phyloP scores from a whole-genome alignment of 2,329 filamentous ascomycete species.

The Claviceps paspali region DNA sequence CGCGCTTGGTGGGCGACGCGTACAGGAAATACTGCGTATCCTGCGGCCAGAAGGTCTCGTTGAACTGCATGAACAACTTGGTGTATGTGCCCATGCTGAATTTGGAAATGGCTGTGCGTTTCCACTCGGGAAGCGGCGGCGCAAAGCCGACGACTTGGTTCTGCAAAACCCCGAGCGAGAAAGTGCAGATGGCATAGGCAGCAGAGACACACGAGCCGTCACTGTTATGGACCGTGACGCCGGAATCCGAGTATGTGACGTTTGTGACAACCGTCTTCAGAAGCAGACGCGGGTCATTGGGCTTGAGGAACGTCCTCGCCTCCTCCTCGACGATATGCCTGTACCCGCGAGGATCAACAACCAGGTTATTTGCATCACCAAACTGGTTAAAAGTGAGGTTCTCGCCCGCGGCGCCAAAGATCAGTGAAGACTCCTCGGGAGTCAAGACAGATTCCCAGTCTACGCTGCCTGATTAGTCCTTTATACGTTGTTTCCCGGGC shows the following conservation, averaged over 20 bases:
- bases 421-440: constrained; percentile 39
- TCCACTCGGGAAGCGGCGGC: constrained; percentile 47
- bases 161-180: constrained; percentile 54
- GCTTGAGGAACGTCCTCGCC: constrained; percentile 38
- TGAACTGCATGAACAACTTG: constrained; percentile 57
- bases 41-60: constrained; percentile 46
- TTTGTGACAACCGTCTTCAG: constrained; percentile 42
- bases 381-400: constrained; percentile 50
- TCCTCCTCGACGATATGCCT: constrained; percentile 40
- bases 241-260: constrained; percentile 34
- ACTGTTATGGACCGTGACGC: constrained; percentile 36
- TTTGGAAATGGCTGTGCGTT: constrained; percentile 44
- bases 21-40: constrained; percentile 30
- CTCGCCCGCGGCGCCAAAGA: constrained; percentile 38
- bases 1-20: constrained; percentile 24
- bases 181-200: constrained; percentile 49
- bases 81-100: constrained; percentile 60
- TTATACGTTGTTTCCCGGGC: too few species aligned
- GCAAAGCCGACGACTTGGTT: constrained; percentile 41
- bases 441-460: constrained; percentile 42
- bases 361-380: constrained; percentile 45
- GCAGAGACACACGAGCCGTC: constrained; percentile 43
- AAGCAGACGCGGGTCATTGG: constrained; percentile 39
- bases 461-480: background rate
- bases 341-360: constrained; percentile 46